These are phyloP conservation scores for Albifimbria verrucaria DNA, from an alignment of 2,329 filamentous ascomycete genomes.

Conservation along the genomic window DNA sequence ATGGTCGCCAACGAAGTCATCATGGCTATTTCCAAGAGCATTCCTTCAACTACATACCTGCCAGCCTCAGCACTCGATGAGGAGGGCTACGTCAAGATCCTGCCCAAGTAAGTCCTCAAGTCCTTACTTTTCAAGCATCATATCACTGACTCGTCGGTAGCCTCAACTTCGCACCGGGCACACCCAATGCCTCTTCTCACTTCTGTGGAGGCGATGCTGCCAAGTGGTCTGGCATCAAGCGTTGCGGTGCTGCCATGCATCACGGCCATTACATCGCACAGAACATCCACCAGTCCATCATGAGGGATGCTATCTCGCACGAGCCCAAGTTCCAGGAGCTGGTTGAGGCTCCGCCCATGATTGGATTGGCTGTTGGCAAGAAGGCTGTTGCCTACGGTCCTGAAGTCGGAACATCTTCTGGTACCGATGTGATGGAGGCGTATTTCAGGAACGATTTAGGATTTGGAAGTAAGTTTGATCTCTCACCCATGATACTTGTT, in stretches of 20 bases:
- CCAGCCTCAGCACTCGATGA: slow-evolving; percentile 55
- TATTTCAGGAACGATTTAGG: slow-evolving; percentile 70
- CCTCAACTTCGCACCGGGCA: slow-evolving; percentile 49
- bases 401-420: slow-evolving; percentile 52
- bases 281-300: slow-evolving; percentile 65
- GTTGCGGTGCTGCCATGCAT: slow-evolving; percentile 72
- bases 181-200: slow-evolving; percentile 58
- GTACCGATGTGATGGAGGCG: slow-evolving; percentile 58
- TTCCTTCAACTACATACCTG: slow-evolving; percentile 61
- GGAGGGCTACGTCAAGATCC: slow-evolving; percentile 64
- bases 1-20: slow-evolving; percentile 64
- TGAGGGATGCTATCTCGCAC: slow-evolving; percentile 34
- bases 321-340: slow-evolving; percentile 47
- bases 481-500: too few species aligned
- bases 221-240: slow-evolving; percentile 75
- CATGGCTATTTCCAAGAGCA: slow-evolving; percentile 63
- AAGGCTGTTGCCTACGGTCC: slow-evolving; percentile 63
- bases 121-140: not conserved
- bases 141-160: slow-evolving; percentile 26
- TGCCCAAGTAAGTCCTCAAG: slow-evolving; percentile 41
- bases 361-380: slow-evolving; percentile 69
- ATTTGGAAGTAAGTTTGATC: slow-evolving; percentile 52
- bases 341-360: slow-evolving; percentile 58
- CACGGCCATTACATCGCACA: slow-evolving; percentile 64
- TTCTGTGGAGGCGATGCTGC: slow-evolving; percentile 69